Evolutionary conservation across 1,284 basidiomycete genomes (phyloP).

Genomic region (Hortiboletus rubellus): DNA sequence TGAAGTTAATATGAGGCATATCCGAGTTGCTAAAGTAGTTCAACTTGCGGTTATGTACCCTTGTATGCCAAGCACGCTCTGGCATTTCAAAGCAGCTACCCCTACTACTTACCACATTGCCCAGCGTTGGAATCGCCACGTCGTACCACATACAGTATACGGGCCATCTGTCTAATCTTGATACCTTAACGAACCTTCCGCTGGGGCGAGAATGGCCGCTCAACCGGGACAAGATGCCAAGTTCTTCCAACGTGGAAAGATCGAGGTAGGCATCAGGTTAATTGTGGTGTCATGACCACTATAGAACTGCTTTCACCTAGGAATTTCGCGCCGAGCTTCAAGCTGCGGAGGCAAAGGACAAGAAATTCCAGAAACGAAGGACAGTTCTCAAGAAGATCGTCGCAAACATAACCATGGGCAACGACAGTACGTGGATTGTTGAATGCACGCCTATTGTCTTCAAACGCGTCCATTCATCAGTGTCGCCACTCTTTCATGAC

Average conservation of each 20-base stretch:
- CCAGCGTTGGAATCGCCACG: background rate
- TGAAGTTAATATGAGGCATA: background rate
- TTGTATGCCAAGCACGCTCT: background rate
- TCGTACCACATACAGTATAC: background rate
- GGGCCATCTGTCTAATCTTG: background rate
- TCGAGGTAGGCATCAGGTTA: constrained; percentile 62
- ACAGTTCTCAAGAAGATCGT: constrained; percentile 94
- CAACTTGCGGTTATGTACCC: background rate
- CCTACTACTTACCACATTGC: background rate
- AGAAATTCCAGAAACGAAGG: constrained; percentile 89
- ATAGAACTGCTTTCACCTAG: constrained; percentile 40
- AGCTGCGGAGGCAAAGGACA: constrained; percentile 89
- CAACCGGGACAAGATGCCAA: constrained; percentile 82
- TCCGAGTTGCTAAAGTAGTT: background rate
- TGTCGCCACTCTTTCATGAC: constrained; percentile 91
- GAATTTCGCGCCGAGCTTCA: constrained; percentile 88
- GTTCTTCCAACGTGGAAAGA: constrained; percentile 89
- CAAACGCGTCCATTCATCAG: constrained; percentile 43
- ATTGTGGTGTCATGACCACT: constrained; percentile 6
- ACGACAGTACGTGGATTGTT: constrained; percentile 72
- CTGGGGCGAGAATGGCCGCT: constrained; percentile 46
- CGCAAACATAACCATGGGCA: constrained; percentile 95
- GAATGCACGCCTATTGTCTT: constrained; percentile 9
- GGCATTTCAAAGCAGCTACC: background rate
- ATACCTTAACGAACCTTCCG: background rate